These are phyloP conservation scores for Pseudevernia furfuracea DNA, from an alignment of 495 filamentous ascomycete genomes.

Conservation along the genomic window DNA sequence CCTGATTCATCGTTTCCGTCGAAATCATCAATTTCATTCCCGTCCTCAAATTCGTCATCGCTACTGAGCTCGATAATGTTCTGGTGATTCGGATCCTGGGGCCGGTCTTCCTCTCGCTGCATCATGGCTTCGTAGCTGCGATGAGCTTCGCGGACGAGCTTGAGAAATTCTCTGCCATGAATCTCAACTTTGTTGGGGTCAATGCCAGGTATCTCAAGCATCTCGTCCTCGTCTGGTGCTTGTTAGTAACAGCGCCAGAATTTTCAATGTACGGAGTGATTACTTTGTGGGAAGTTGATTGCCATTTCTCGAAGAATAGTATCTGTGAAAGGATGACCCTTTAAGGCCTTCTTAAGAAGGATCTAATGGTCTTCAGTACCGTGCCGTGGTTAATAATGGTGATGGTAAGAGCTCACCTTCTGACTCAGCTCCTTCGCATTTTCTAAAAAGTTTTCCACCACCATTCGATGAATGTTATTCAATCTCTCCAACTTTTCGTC, in stretches of 20 bases:
- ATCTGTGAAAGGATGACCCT: conserved; percentile 68
- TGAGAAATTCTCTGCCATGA: conserved; percentile 62
- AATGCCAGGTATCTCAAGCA: conserved; percentile 62
- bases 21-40: conserved; percentile 41
- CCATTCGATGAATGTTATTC: conserved; percentile 50
- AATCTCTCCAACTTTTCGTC: conserved; percentile 57
- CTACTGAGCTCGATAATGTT: conserved; percentile 62
- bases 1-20: conserved; percentile 34
- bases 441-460: conserved; percentile 59
- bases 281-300: conserved; percentile 61
- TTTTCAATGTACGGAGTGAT: conserved; percentile 3
- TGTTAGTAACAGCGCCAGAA: conserved; percentile 6
- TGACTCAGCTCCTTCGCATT: conserved; percentile 58
- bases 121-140: conserved; percentile 44
- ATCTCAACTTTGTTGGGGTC: conserved; percentile 58
- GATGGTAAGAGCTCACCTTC: conserved; percentile 34
- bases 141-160: conserved; percentile 51
- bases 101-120: conserved; percentile 40
- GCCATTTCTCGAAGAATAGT: conserved; percentile 75
- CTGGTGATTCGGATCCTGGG: conserved; percentile 49
- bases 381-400: not conserved
- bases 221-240: conserved; percentile 38
- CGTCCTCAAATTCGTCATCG: conserved; percentile 47
- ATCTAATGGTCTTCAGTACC: conserved; percentile 36
- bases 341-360: conserved; percentile 52